A percentile compares a stretch with the other conserved stretches of the same genome.
Conservation (phyloP, 1,284 basidiomycete species). For the Cryptococcus sp. region DNA sequence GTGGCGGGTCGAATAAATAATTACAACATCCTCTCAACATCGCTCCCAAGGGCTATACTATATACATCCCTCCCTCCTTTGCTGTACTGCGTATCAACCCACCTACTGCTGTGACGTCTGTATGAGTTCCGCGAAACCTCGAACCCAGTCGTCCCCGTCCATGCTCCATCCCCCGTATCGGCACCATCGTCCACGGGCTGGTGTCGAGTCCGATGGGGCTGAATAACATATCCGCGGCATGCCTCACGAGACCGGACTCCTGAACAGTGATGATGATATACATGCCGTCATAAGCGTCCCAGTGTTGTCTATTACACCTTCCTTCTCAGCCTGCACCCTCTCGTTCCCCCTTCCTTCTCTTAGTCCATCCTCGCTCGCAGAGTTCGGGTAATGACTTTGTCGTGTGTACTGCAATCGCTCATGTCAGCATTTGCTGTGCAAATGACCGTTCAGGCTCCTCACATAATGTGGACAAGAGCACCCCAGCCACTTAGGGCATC, state of each 20-base stretch:
- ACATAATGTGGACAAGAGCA: constrained; percentile 92
- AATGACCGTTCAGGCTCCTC: constrained; percentile 51
- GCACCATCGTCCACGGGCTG: background rate
- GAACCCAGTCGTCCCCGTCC: no score
- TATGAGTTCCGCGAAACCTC: no score
- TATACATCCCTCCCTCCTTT: no score
- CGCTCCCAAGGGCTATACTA: no score
- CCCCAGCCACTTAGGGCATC: constrained; percentile 98
- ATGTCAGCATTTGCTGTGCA: constrained; percentile 2
- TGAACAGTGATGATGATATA: constrained; percentile 4
- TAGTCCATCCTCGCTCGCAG: constrained; percentile 90
- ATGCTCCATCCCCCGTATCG: background rate
- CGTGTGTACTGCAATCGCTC: constrained; percentile 64
- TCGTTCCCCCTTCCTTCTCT: background rate
- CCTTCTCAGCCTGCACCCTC: background rate
- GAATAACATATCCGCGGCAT: background rate
- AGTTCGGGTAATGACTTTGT: constrained; percentile 77
- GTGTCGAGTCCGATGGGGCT: no score
- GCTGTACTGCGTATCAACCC: no score
- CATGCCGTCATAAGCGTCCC: constrained; percentile 13
- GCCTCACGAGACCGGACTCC: background rate
- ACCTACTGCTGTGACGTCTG: background rate
- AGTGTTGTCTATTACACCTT: background rate
- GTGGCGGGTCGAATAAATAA: no score
- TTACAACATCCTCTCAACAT: no score